Evolutionary conservation across 2,329 filamentous ascomycete genomes (phyloP), one percentile per base, ranked within the genome.

Genomic region (Sordariomycetes sp.): DNA sequence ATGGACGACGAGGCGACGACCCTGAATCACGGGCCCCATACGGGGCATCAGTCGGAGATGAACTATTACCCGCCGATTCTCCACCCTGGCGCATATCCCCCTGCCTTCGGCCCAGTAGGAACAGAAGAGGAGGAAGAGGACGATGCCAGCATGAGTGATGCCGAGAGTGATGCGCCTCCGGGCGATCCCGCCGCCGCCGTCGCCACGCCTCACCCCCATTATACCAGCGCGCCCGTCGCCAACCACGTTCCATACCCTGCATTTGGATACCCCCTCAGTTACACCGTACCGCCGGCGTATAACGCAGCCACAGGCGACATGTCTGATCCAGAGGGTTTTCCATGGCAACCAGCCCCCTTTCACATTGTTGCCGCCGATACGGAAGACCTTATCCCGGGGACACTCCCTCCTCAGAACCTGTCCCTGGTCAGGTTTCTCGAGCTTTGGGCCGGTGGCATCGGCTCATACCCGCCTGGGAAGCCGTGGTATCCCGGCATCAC

Each of bases 391-490:
- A 72, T 70, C 51, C 69, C 70, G 48, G 64, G 64, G 28, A 68
- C 72, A 18, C 70, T 81, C 34, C 74, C 74, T 11, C 76, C 77
- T 14, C 72, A 73, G 58, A 85, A 85, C 63, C 69, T 74, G 40
- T 73, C 74, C 52, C 68, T 82, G 32, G 61, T 71, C 34, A 73
- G 79, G 43, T 83, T 83, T 62, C 70, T 84, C 35, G 70, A 72
- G 43, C 65, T 71, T 40, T 84, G 81, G 81, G 70, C 73, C 24
- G 67, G 69, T 55, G 12, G 20, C 46, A 16, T 46, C 14, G 16
- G 8, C 67, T 70, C 43, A 65, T 64, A 46, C 66, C 64, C 32
- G 66, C 61, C 28, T 22, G 60, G 62, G 61, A 63, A 11, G 46
- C 46, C 46, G 8, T 50, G 11, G 7, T 50, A 50, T 50, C 22